A percentile compares a stretch with the other conserved stretches of the same genome.
These are phyloP conservation scores for Saturnispora halmiae DNA, from an alignment of 805 yeast species.

Conservation along the genomic window DNA sequence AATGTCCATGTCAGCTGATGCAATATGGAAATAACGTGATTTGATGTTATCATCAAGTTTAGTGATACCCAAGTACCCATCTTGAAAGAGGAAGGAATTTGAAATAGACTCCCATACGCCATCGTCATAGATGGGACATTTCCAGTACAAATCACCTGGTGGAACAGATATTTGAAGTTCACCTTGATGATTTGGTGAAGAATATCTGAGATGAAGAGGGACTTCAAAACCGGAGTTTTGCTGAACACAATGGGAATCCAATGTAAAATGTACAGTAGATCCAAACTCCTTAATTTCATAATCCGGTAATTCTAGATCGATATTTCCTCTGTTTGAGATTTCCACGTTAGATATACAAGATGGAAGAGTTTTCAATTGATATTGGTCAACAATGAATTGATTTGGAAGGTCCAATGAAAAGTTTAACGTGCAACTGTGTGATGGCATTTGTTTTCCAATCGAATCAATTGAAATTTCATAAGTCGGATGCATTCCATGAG, in stretches of 20 bases:
- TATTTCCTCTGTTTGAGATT: conserved; percentile 15
- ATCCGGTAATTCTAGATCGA: conserved; percentile 27
- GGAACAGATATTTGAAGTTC: conserved; percentile 13
- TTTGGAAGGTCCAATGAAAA: conserved; percentile 18
- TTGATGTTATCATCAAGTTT: conserved; percentile 1
- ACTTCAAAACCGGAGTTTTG: conserved; percentile 18
- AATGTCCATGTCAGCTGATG: neutral
- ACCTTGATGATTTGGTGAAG: conserved; percentile 17
- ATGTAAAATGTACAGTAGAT: conserved; percentile 14
- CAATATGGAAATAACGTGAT: conserved; percentile 1
- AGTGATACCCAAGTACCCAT: conserved; percentile 15
- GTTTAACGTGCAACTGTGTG: conserved; percentile 2
- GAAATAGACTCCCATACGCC: conserved; percentile 11
- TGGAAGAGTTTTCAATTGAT: conserved; percentile 17
- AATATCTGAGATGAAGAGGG: conserved; percentile 28
- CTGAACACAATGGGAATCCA: conserved; percentile 15
- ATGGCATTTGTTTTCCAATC: neutral
- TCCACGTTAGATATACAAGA: conserved; percentile 11
- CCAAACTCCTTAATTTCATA: conserved; percentile 24
- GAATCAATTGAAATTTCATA: conserved; percentile 14
- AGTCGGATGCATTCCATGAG: conserved; percentile 23
- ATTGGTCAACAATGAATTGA: conserved; percentile 22
- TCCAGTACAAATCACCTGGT: conserved; percentile 23
- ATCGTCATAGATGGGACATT: conserved; percentile 15
- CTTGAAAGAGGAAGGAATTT: conserved; percentile 20